Percentiles rank a stretch among this genome's conserved stretches.
phyloP scores from a whole-genome alignment of 305 asterid species.

The Ilex paraguariensis region DNA sequence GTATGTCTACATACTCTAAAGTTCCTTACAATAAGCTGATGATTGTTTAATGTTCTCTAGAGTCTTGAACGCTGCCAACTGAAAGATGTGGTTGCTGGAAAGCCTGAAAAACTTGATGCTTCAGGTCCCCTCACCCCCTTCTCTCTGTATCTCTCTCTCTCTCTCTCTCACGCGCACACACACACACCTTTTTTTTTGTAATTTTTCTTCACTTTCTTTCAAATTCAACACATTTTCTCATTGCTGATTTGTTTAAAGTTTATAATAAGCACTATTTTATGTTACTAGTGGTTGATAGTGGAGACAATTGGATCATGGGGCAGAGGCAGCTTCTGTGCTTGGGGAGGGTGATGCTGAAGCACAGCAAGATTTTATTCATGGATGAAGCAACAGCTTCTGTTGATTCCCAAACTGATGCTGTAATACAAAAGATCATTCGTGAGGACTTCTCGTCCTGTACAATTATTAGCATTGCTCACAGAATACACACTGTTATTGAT shows the following conservation, averaged over 20 bases:
- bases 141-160: too few species aligned
- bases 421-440: constrained; percentile 45
- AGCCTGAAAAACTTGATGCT: constrained; percentile 56
- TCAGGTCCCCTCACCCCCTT: too few species aligned
- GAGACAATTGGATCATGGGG: constrained; percentile 67
- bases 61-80: constrained; percentile 75
- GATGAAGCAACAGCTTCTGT: constrained; percentile 74
- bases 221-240: not conserved
- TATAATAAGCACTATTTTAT: not conserved
- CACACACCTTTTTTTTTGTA: not conserved
- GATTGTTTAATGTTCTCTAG: constrained; percentile 17
- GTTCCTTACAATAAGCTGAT: too few species aligned
- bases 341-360: constrained; percentile 57
- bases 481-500: constrained; percentile 59
- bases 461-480: constrained; percentile 51
- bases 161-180: not conserved
- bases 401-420: constrained; percentile 52
- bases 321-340: constrained; percentile 65
- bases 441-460: constrained; percentile 52
- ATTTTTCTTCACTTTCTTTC: not conserved
- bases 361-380: constrained; percentile 42
- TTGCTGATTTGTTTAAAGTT: too few species aligned
- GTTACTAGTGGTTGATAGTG: constrained; percentile 44
- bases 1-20: not conserved
- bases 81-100: constrained; percentile 56